Conservation (phyloP, 2,329 filamentous ascomycete species). For the Curvularia verruculosa region DNA sequence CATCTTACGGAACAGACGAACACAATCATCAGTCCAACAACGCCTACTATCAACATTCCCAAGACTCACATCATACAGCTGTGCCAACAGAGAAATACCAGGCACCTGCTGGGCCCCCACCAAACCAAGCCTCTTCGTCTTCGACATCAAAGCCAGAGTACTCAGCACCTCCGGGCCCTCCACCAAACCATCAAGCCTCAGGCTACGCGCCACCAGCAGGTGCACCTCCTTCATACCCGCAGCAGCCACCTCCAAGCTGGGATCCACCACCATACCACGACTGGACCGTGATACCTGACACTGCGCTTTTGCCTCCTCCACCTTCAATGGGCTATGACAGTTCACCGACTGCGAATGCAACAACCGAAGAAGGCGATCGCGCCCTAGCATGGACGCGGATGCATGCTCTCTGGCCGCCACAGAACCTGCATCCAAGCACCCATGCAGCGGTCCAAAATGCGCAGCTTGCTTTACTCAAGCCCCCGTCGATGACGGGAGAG, state of each 20-base stretch:
- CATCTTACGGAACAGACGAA: constrained; percentile 25
- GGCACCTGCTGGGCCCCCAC: constrained; percentile 41
- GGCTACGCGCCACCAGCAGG: constrained; percentile 38
- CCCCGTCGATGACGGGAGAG: constrained; percentile 43
- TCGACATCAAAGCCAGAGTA: constrained; percentile 21
- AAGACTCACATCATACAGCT: constrained; percentile 23
- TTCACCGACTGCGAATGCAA: constrained; percentile 73
- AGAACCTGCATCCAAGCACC: constrained; percentile 56
- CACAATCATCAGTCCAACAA: constrained; percentile 37
- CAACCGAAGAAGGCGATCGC: constrained; percentile 65
- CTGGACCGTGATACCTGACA: constrained; percentile 77
- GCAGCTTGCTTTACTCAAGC: constrained; percentile 54
- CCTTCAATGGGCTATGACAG: constrained; percentile 69
- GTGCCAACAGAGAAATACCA: constrained; percentile 35
- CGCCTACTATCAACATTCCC: constrained; percentile 27
- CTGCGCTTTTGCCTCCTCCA: constrained; percentile 72
- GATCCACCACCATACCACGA: constrained; percentile 68
- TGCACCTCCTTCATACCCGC: constrained; percentile 33
- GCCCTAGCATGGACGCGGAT: constrained; percentile 69
- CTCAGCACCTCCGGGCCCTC: constrained; percentile 29
- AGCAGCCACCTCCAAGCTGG: constrained; percentile 45
- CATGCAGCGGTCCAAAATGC: constrained; percentile 57
- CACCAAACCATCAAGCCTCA: constrained; percentile 30
- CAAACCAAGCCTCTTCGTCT: constrained; percentile 19
- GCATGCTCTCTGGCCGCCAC: constrained; percentile 64